Evolutionary conservation across 495 filamentous ascomycete genomes (phyloP).

Genomic region (Saxispiralis lemnorum): DNA sequence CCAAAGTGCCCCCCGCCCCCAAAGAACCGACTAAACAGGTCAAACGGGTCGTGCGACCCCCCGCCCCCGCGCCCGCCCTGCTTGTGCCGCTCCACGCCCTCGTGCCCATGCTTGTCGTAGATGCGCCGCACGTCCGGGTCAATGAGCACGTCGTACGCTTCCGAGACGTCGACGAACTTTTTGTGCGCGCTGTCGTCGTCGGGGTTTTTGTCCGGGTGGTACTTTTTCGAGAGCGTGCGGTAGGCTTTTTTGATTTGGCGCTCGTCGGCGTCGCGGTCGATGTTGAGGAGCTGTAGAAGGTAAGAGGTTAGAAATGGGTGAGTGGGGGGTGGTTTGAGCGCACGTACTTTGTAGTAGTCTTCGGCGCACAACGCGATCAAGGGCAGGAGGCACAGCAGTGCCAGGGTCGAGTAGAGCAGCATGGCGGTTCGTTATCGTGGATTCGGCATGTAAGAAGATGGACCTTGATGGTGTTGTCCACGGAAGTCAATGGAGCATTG

Average conservation of each 20-base stretch:
- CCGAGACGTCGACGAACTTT: constrained; percentile 87
- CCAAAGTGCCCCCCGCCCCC: constrained; percentile 76
- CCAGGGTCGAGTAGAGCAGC: constrained; percentile 12
- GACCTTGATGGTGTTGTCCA: background rate
- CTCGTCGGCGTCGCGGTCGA: constrained; percentile 67
- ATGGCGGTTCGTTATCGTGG: constrained; percentile 4
- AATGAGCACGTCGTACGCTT: constrained; percentile 88
- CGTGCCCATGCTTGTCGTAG: constrained; percentile 91
- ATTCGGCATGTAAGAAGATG: background rate
- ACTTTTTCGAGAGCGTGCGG: constrained; percentile 81
- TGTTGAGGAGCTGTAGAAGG: constrained; percentile 46
- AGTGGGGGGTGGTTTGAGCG: background rate
- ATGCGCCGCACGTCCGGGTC: constrained; percentile 66
- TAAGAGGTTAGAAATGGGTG: background rate
- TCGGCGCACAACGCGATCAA: constrained; percentile 41
- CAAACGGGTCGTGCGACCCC: constrained; percentile 73
- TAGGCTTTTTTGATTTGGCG: constrained; percentile 95
- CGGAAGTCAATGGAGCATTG: too few relatives aligned
- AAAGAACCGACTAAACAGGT: constrained; percentile 94
- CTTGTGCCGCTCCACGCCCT: constrained; percentile 70
- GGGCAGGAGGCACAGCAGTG: constrained; percentile 29
- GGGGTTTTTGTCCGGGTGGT: constrained; percentile 95
- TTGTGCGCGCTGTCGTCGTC: constrained; percentile 63
- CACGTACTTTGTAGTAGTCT: constrained; percentile 73
- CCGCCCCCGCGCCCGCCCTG: constrained; percentile 41